phyloP scores from a whole-genome alignment of 495 filamentous ascomycete species.

The Peziza echinospora region DNA sequence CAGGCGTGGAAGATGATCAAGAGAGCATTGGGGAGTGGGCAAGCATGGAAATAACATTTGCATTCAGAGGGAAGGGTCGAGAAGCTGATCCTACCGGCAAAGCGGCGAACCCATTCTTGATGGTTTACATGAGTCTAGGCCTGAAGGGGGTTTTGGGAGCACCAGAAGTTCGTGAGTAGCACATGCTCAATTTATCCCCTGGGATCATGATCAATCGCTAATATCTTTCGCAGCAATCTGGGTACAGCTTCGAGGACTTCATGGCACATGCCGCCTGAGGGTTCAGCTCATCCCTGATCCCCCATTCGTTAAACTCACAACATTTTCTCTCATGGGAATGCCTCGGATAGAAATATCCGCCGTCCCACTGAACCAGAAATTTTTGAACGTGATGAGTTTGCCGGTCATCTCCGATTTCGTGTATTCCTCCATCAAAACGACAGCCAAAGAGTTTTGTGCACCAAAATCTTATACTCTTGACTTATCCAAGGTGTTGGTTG shows the following conservation, averaged over 20 bases:
- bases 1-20: slow-evolving; percentile 9
- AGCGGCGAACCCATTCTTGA: slow-evolving; percentile 46
- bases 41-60: slow-evolving; percentile 41
- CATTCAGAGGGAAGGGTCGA: slow-evolving; percentile 38
- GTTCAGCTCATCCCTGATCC: slow-evolving; percentile 51
- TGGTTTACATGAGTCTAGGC: slow-evolving; percentile 13
- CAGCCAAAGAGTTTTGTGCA: slow-evolving; percentile 48
- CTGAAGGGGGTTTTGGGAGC: slow-evolving; percentile 18
- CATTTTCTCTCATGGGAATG: slow-evolving; percentile 54
- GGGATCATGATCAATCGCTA: too few relatives aligned
- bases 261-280: slow-evolving; percentile 41
- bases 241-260: slow-evolving; percentile 46
- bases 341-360: slow-evolving; percentile 48
- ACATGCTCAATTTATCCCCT: too few relatives aligned
- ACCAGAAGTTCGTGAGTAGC: slow-evolving; percentile 42
- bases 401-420: slow-evolving; percentile 52
- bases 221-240: slow-evolving; percentile 30
- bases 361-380: slow-evolving; percentile 40
- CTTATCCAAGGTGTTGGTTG: slow-evolving; percentile 50
- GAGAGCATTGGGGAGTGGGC: slow-evolving; percentile 17
- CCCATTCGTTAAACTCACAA: slow-evolving; percentile 47
- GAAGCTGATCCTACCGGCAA: slow-evolving; percentile 35
- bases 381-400: slow-evolving; percentile 47
- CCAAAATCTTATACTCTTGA: slow-evolving; percentile 51
- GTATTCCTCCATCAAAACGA: slow-evolving; percentile 48